phyloP scores from a whole-genome alignment of 202 grass and related monocot species.

The Hordeum pubiflorum region DNA sequence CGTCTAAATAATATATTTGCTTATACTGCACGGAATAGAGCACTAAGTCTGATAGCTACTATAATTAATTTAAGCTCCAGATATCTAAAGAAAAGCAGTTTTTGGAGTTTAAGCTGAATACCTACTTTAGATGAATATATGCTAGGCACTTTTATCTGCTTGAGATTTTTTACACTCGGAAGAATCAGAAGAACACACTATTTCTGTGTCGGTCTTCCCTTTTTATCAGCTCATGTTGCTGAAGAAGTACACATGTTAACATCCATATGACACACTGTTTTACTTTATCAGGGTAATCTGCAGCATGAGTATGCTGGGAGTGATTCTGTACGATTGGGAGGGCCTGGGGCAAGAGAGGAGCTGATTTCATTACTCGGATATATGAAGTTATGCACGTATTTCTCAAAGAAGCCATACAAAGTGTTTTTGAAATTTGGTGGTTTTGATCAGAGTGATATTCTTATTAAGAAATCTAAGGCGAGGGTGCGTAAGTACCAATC shows the following conservation, averaged over 20 bases:
- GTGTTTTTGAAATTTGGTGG: slow-evolving; percentile 70
- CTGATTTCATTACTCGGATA: slow-evolving; percentile 56
- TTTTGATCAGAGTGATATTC: slow-evolving; percentile 49
- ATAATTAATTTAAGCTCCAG: not conserved
- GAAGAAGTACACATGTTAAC: not conserved
- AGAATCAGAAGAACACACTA: not conserved
- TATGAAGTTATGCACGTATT: slow-evolving; percentile 72
- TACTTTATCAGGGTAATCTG: slow-evolving; percentile 64
- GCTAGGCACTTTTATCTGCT: slow-evolving; percentile 15
- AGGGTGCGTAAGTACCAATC: slow-evolving; percentile 94
- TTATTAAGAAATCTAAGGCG: slow-evolving; percentile 75
- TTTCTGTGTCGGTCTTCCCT: not conserved
- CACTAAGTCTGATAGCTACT: not conserved
- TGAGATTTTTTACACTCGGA: not conserved
- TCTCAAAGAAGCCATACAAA: slow-evolving; percentile 84
- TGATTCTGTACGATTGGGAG: slow-evolving; percentile 49
- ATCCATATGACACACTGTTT: slow-evolving; percentile 12
- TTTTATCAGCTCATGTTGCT: not conserved
- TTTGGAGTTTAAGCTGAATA: slow-evolving; percentile 17
- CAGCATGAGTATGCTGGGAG: slow-evolving; percentile 78
- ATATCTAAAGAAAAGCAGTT: slow-evolving; percentile 4
- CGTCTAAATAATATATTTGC: not conserved
- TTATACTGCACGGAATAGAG: not conserved
- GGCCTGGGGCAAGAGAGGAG: slow-evolving; percentile 40
- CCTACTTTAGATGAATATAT: slow-evolving; percentile 3